These are phyloP conservation scores for Geranium brycei DNA, from an alignment of 345 rosid genomes.

Conservation along the genomic window DNA sequence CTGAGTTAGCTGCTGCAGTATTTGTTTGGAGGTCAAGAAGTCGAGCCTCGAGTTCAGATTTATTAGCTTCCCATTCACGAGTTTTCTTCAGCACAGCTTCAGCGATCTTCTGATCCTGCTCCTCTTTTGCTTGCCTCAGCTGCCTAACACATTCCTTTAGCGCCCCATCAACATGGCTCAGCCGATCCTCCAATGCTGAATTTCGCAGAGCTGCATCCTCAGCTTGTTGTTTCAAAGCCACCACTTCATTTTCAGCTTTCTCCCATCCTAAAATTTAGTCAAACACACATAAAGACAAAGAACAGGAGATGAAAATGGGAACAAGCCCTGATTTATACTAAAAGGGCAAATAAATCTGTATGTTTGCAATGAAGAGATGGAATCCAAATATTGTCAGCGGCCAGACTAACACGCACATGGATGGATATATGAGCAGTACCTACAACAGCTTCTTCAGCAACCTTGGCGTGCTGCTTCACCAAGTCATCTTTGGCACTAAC, in stretches of 20 bases:
- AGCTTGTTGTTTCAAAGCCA: slow-evolving; percentile 47
- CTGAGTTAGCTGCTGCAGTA: slow-evolving; percentile 11
- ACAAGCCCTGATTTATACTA: not conserved
- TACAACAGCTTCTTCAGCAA: slow-evolving; percentile 95
- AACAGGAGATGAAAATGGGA: not conserved
- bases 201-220: slow-evolving; percentile 39
- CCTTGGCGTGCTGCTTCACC: slow-evolving; percentile 83
- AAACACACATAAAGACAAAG: not conserved
- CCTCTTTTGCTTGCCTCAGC: slow-evolving; percentile 72
- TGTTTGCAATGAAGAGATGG: no score
- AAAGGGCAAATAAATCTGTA: no score
- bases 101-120: slow-evolving; percentile 49
- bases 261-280: slow-evolving; percentile 60
- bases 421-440: slow-evolving; percentile 25
- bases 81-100: slow-evolving; percentile 42
- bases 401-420: no score
- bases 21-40: slow-evolving; percentile 35
- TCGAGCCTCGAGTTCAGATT: slow-evolving; percentile 37
- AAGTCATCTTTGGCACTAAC: slow-evolving; percentile 79
- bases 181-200: slow-evolving; percentile 51
- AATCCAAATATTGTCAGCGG: no score
- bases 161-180: slow-evolving; percentile 79
- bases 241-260: slow-evolving; percentile 69
- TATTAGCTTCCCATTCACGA: slow-evolving; percentile 40
- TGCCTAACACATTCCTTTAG: slow-evolving; percentile 92